Conservation (phyloP, 208 protist genomes). For the Crithidia brevicula region DNA sequence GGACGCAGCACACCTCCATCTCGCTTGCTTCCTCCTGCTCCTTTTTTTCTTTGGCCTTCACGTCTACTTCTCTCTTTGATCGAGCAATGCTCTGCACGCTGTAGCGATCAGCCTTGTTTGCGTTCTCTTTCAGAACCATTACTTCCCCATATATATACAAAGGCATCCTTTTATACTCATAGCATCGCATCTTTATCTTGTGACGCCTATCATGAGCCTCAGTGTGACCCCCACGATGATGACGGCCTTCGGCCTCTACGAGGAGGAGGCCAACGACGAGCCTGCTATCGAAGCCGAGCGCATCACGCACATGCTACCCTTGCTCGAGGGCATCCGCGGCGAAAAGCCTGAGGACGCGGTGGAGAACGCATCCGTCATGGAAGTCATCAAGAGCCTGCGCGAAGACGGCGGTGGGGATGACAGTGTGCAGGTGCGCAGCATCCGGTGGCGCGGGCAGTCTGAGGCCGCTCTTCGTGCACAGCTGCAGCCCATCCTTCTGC, state of each 20-base stretch:
- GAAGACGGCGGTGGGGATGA: slow-evolving; percentile 8
- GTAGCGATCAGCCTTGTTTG: no score
- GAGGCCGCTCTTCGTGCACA: slow-evolving; percentile 33
- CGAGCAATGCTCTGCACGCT: no score
- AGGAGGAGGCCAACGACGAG: slow-evolving; percentile 10
- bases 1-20: no score
- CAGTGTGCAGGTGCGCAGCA: slow-evolving; percentile 24
- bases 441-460: slow-evolving; percentile 52
- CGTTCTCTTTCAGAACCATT: no score
- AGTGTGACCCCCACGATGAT: slow-evolving; percentile 14
- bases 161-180: no score
- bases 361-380: slow-evolving; percentile 15
- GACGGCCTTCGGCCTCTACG: slow-evolving; percentile 30
- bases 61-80: no score
- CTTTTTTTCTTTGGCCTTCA: no score
- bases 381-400: slow-evolving; percentile 22
- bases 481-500: slow-evolving; percentile 42
- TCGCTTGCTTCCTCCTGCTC: no score
- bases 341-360: not conserved
- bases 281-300: slow-evolving; percentile 14
- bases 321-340: slow-evolving; percentile 24
- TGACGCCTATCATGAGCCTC: slow-evolving; percentile 11
- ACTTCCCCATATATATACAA: no score
- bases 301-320: slow-evolving; percentile 41
- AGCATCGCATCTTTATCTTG: no score